Evolutionary conservation across 202 grass and related monocot species (phyloP).

Genomic region (Carex sylvatica): DNA sequence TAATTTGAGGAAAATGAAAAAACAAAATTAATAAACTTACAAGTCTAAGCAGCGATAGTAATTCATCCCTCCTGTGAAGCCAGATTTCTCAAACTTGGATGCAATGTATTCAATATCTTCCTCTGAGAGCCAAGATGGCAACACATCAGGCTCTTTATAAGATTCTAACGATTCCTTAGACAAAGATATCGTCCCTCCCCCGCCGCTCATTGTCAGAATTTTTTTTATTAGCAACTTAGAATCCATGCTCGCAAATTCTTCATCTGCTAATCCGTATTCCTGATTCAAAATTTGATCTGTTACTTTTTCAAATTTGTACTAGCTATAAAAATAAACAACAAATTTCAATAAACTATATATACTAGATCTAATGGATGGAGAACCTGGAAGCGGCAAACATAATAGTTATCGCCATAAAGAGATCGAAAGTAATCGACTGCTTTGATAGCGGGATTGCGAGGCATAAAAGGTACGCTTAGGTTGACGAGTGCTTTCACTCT

Average conservation of each 20-base stretch:
- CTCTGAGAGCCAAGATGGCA: background rate
- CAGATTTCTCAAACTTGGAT: slow-evolving; percentile 1
- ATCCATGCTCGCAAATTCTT: slow-evolving; percentile 1
- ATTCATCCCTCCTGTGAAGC: background rate
- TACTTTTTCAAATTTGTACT: no score
- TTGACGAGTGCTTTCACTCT: background rate
- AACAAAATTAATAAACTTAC: background rate
- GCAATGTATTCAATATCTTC: background rate
- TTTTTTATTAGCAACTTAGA: background rate
- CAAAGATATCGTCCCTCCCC: background rate
- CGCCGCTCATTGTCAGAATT: background rate
- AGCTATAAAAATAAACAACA: no score
- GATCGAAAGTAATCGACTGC: background rate
- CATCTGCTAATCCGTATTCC: background rate
- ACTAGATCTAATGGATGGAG: no score
- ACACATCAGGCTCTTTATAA: background rate
- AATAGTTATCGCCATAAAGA: background rate
- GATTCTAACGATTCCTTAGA: background rate
- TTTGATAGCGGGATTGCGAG: background rate
- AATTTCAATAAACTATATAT: no score
- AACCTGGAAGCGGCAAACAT: background rate
- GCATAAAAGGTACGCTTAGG: background rate
- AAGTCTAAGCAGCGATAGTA: slow-evolving; percentile 4
- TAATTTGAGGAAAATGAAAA: background rate
- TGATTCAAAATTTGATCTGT: background rate